A percentile compares a stretch with the other conserved stretches of the same genome.
phyloP scores from a whole-genome alignment of 31 red algal genomes.

The Asparagopsis taxiformis region DNA sequence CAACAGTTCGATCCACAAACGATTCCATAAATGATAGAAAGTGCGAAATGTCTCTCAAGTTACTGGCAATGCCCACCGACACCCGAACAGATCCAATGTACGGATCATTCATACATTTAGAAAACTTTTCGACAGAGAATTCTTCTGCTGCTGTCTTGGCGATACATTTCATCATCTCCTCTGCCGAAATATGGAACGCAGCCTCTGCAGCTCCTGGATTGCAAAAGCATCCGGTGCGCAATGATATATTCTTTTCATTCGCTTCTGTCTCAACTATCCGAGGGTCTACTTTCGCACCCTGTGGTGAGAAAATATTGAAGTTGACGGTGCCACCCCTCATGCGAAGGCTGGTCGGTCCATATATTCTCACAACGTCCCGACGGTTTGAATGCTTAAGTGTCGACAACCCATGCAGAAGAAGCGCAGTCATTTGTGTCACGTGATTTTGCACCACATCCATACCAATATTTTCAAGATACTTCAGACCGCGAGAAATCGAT shows the following conservation, averaged over 20 bases:
- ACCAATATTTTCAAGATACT: constrained; percentile 33
- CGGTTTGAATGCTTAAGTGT: constrained; percentile 15
- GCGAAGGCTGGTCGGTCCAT: constrained; percentile 14
- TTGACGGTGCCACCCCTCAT: constrained; percentile 29
- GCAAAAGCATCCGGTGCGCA: constrained; percentile 54
- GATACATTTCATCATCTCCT: constrained; percentile 16
- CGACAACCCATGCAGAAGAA: constrained; percentile 14
- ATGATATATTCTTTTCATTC: constrained; percentile 13
- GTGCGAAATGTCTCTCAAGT: background rate
- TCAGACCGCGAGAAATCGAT: constrained; percentile 13
- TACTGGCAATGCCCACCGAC: constrained; percentile 1
- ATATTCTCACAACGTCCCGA: constrained; percentile 4
- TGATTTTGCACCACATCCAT: constrained; percentile 24
- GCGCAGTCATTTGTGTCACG: constrained; percentile 14
- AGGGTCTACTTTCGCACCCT: constrained; percentile 13
- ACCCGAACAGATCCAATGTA: constrained; percentile 4
- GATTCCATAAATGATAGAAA: constrained; percentile 4
- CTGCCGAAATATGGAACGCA: constrained; percentile 11
- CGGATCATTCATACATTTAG: background rate
- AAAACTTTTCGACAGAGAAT: constrained; percentile 3
- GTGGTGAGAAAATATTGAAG: constrained; percentile 17
- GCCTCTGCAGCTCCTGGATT: constrained; percentile 45
- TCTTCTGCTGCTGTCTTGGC: background rate
- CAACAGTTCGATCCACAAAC: too few relatives aligned
- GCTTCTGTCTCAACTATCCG: constrained; percentile 33